These are phyloP conservation scores for Pichia terricola DNA, from an alignment of 1,139 yeast species.

Conservation along the genomic window DNA sequence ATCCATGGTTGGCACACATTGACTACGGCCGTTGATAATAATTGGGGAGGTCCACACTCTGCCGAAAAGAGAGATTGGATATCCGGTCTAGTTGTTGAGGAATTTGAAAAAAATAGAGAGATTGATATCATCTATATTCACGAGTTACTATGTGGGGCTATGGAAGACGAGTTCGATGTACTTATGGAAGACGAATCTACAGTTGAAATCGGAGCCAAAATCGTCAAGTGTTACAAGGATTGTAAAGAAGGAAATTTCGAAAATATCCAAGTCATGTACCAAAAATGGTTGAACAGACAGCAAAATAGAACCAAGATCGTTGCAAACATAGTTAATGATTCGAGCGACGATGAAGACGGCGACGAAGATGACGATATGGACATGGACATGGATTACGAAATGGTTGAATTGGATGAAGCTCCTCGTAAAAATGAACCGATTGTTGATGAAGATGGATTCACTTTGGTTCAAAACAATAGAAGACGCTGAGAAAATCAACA, in stretches of 20 bases:
- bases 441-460: slow-evolving; percentile 90
- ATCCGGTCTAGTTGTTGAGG: slow-evolving; percentile 70
- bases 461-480: slow-evolving; percentile 63
- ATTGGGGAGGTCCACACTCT: slow-evolving; percentile 94
- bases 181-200: slow-evolving; percentile 86
- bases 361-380: slow-evolving; percentile 24
- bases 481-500: too few relatives aligned
- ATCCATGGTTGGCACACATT: slow-evolving; percentile 84
- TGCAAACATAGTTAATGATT: slow-evolving; percentile 39
- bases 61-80: slow-evolving; percentile 94
- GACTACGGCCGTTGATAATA: slow-evolving; percentile 84
- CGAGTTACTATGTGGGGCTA: slow-evolving; percentile 75
- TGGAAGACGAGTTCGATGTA: slow-evolving; percentile 92
- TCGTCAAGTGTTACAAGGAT: slow-evolving; percentile 58
- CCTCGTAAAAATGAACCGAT: slow-evolving; percentile 41
- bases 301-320: slow-evolving; percentile 27
- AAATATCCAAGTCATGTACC: slow-evolving; percentile 50
- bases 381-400: slow-evolving; percentile 24
- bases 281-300: slow-evolving; percentile 48
- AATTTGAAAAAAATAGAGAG: slow-evolving; percentile 49
- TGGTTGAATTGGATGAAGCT: slow-evolving; percentile 1
- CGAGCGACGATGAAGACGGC: slow-evolving; percentile 29
- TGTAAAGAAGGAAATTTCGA: slow-evolving; percentile 44
- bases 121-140: slow-evolving; percentile 77
- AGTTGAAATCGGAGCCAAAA: slow-evolving; percentile 55